Evolutionary conservation across 1,139 yeast genomes (phyloP), one percentile per base, ranked within the genome.

Genomic region (Candida sojae): DNA sequence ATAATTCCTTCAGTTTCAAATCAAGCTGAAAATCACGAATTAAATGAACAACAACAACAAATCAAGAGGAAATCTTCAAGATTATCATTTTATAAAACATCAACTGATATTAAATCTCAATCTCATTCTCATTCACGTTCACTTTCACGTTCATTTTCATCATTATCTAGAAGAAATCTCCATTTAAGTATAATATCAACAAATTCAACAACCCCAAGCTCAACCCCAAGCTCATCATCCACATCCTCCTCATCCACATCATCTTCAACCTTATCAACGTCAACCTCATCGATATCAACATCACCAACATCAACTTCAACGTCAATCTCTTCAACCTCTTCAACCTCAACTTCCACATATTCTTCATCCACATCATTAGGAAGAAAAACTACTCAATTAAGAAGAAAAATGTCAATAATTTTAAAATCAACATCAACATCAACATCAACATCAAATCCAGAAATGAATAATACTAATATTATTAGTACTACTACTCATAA

Each of bases 1-100:
- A 49, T 66, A 38, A 56, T 65, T 32, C 68, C 69, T 4, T 58
- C 64, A 9, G 65, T 63, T 30, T 61, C 63, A 35, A 64, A 63
- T 49, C 69, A 66, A 49, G 60, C 65, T n/a, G 67, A 66, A 49
- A 67, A 17, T 3, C 21, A 66, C 48, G 61, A 63, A 48, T 42
- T 65, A 41, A 61, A 62, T 48, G 43, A 52, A 30, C 42, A 50
- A 37, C 29, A 23, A 17, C 21, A 17, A 17, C 21, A 17, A 17
- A n/a, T n/a, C 21, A 17, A 17, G 21, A 17, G 21, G 21, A 17
- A 17, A 17, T 17, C 21, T 17, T 17, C 21, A 17, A 17, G 21
- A 17, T 17, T 17, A 17, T 17, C 21, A 17, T 17, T 17, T 17
- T 17, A 17, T 17, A 17, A 17, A 17, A 17, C 21, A 2, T 17